Conservation (phyloP, 2,329 filamentous ascomycete species). For the Whalleya microplaca region DNA sequence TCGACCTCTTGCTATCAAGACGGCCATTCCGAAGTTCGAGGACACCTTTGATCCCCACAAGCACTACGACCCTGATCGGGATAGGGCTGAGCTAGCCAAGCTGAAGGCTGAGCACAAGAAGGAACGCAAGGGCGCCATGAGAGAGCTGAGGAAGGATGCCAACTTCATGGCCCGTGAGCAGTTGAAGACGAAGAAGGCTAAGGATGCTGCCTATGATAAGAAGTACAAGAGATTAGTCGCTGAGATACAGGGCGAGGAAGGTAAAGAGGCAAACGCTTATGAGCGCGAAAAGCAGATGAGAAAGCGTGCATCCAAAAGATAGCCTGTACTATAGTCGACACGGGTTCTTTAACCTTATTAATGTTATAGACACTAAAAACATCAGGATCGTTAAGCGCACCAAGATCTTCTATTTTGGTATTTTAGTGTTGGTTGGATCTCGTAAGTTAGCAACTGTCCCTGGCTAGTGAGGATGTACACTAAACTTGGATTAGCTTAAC, state of each 20-base stretch:
- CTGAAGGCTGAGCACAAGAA: constrained; percentile 90
- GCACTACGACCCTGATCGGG: constrained; percentile 95
- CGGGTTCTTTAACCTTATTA: no score
- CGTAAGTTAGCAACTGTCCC: no score
- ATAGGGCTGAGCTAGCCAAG: constrained; percentile 83
- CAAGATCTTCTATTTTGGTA: not conserved
- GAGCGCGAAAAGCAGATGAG: constrained; percentile 80
- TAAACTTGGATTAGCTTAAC: no score
- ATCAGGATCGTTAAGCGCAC: no score
- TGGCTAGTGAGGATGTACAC: no score
- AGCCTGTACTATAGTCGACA: not conserved
- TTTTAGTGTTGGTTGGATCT: no score
- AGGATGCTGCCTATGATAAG: constrained; percentile 91
- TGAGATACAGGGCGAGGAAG: constrained; percentile 95
- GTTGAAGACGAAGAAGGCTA: constrained; percentile 88
- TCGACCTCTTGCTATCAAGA: constrained; percentile 83
- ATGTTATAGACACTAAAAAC: no score
- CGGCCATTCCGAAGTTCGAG: constrained; percentile 91
- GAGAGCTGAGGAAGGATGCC: constrained; percentile 93
- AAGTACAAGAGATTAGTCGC: constrained; percentile 92
- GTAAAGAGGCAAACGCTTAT: constrained; percentile 83
- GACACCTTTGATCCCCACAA: constrained; percentile 91
- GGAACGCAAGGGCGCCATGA: constrained; percentile 91
- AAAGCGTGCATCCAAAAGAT: constrained; percentile 63
- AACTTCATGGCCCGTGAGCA: constrained; percentile 92